Evolutionary conservation across 768 basidiomycete species (phyloP).

Genomic region (Russula brevipes): DNA sequence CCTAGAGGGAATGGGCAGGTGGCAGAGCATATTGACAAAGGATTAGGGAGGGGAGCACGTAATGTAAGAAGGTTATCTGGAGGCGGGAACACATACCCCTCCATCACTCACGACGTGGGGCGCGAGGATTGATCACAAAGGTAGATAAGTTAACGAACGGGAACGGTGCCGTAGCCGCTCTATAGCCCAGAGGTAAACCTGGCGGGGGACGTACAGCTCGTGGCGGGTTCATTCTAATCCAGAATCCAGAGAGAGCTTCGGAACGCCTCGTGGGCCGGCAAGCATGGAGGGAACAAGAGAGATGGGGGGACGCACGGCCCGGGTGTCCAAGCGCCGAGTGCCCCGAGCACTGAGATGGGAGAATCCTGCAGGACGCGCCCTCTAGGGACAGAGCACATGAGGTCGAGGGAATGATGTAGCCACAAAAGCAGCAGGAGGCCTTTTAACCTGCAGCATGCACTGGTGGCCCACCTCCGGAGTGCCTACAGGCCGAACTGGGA

Average conservation of each 20-base stretch:
- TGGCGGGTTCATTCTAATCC: neutral
- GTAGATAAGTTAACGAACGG: neutral
- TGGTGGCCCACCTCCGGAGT: neutral
- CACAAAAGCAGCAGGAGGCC: neutral
- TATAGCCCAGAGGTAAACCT: neutral
- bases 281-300: neutral
- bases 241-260: neutral
- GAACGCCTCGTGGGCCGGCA: neutral
- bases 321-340: neutral
- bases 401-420: neutral
- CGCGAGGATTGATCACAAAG: neutral
- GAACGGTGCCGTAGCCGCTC: neutral
- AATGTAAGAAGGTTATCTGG: neutral
- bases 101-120: neutral
- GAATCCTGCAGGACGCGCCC: neutral
- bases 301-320: neutral
- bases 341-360: neutral
- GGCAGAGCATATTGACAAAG: neutral
- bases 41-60: neutral
- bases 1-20: neutral
- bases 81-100: no score
- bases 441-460: conserved; percentile 6
- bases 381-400: neutral
- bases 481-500: conserved; percentile 7
- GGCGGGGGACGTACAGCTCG: neutral